Evolutionary conservation across 1,284 basidiomycete species (phyloP).

Genomic region (Rhodotorula sp.): DNA sequence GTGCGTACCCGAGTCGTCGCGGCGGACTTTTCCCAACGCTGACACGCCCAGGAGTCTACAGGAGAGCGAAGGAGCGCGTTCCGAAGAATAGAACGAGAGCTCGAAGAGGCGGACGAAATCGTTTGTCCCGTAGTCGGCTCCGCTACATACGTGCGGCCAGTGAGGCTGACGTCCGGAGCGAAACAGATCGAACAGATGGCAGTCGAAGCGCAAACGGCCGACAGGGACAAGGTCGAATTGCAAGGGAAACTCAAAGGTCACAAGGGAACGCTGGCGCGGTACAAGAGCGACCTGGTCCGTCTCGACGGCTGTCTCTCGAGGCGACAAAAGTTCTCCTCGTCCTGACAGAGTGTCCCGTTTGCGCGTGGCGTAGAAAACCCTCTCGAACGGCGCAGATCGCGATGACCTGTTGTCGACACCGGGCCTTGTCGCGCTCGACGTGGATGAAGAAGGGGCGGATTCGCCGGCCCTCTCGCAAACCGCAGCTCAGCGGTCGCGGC

Average conservation of each 20-base stretch:
- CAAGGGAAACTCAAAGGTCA: conserved; percentile 67
- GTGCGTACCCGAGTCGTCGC: conserved; percentile 5
- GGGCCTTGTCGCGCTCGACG: conserved; percentile 54
- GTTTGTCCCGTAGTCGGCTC: conserved; percentile 53
- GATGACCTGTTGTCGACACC: conserved; percentile 49
- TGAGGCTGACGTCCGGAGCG: background rate
- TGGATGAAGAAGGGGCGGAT: conserved; percentile 66
- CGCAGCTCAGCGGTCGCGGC: conserved; percentile 66
- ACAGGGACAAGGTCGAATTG: conserved; percentile 67
- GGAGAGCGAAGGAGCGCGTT: conserved; percentile 81
- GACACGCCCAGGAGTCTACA: conserved; percentile 44
- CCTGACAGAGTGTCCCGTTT: background rate
- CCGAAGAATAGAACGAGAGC: conserved; percentile 85
- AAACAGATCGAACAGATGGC: conserved; percentile 95
- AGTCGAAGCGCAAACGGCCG: conserved; percentile 93
- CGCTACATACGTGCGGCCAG: background rate
- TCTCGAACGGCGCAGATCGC: conserved; percentile 51
- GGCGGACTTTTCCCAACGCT: background rate
- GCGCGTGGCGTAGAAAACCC: conserved; percentile 49
- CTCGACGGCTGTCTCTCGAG: background rate
- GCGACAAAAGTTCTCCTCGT: background rate
- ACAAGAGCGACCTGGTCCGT: conserved; percentile 68
- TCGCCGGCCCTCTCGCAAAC: conserved; percentile 48
- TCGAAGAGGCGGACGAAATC: conserved; percentile 98
- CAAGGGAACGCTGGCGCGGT: conserved; percentile 67